Percentiles rank a stretch among this genome's conserved stretches.
Conservation (phyloP, 768 basidiomycete genomes). For the Lentinula edodes region DNA sequence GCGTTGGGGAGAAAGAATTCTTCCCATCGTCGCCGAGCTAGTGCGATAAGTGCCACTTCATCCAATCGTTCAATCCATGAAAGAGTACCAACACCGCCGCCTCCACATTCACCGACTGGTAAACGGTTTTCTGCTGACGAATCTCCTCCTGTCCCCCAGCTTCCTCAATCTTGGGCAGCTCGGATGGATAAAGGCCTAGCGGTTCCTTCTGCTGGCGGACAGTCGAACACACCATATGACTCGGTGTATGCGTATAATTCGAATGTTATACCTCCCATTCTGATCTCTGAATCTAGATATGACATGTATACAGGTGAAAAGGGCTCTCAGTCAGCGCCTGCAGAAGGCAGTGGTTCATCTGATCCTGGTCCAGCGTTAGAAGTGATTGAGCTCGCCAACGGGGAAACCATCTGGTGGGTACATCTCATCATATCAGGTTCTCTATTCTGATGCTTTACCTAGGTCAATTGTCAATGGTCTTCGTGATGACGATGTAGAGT, state of each 20-base stretch:
- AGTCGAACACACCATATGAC: slow-evolving; percentile 69
- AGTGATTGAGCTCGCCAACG: slow-evolving; percentile 80
- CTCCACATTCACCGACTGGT: slow-evolving; percentile 48
- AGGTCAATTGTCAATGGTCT: slow-evolving; percentile 84
- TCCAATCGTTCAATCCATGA: slow-evolving; percentile 77
- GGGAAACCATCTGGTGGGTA: slow-evolving; percentile 78
- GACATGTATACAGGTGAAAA: slow-evolving; percentile 74
- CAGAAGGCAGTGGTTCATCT: slow-evolving; percentile 13
- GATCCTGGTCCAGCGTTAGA: slow-evolving; percentile 61
- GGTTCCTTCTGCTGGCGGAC: slow-evolving; percentile 46
- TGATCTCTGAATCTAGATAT: slow-evolving; percentile 44
- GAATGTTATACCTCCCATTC: slow-evolving; percentile 13
- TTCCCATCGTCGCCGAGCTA: slow-evolving; percentile 55
- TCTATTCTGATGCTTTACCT: slow-evolving; percentile 11
- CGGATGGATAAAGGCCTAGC: slow-evolving; percentile 30
- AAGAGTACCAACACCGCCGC: slow-evolving; percentile 82
- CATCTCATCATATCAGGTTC: slow-evolving; percentile 6
- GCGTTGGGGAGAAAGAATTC: slow-evolving; percentile 52
- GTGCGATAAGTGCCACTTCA: slow-evolving; percentile 35
- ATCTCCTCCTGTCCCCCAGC: slow-evolving; percentile 65
- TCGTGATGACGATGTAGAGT: slow-evolving; percentile 71
- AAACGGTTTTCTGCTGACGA: slow-evolving; percentile 64
- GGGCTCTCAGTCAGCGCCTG: slow-evolving; percentile 17
- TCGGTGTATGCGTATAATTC: slow-evolving; percentile 55
- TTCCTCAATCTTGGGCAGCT: slow-evolving; percentile 46